Evolutionary conservation across 805 yeast genomes (phyloP).

Genomic region (Candida nanaspora): DNA sequence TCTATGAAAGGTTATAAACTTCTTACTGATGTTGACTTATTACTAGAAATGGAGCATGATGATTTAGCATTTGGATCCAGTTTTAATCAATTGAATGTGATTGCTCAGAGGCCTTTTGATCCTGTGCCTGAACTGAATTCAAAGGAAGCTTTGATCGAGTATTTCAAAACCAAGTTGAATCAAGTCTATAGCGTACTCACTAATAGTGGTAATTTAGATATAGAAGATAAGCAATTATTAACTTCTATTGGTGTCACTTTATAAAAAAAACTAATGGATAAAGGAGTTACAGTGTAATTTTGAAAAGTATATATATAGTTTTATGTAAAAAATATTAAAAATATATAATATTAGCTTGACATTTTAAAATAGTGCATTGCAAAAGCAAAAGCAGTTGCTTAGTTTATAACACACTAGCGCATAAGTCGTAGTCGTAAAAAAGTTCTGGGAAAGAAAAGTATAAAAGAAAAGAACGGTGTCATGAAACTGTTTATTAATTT

Average conservation of each 20-base stretch:
- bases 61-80: slow-evolving; percentile 77
- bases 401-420: no score
- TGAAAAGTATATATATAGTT: not conserved
- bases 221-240: slow-evolving; percentile 2
- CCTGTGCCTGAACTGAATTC: slow-evolving; percentile 49
- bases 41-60: slow-evolving; percentile 50
- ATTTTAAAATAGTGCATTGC: no score
- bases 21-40: slow-evolving; percentile 36
- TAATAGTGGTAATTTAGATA: slow-evolving; percentile 8
- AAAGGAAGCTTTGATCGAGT: slow-evolving; percentile 26
- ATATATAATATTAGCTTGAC: no score
- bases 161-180: slow-evolving; percentile 19
- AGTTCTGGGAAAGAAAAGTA: no score
- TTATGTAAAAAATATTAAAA: not conserved
- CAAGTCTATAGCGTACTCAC: slow-evolving; percentile 11
- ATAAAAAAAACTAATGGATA: not conserved
- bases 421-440: no score
- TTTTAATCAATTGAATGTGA: slow-evolving; percentile 65
- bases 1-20: slow-evolving; percentile 26
- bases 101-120: slow-evolving; percentile 57
- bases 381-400: no score
- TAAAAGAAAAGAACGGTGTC: no score
- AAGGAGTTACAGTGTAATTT: no score
- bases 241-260: not conserved
- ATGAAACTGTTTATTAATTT: no score